These are phyloP conservation scores for Russula compacta DNA, from an alignment of 768 basidiomycete genomes.

Conservation along the genomic window DNA sequence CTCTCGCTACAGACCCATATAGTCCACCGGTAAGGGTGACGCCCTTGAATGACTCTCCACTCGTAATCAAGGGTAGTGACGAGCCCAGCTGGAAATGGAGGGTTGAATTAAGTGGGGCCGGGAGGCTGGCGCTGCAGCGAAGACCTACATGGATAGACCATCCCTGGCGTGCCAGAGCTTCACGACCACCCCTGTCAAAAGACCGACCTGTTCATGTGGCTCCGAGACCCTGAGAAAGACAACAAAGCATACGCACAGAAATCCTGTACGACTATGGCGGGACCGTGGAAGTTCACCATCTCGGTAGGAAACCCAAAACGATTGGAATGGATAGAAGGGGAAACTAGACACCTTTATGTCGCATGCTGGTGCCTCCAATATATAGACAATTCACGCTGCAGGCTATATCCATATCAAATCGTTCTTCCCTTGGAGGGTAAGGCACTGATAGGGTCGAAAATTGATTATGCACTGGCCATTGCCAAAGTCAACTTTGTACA, in stretches of 20 bases:
- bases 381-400: too few relatives aligned
- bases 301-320: background rate
- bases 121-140: background rate
- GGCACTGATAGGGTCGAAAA: too few relatives aligned
- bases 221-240: background rate
- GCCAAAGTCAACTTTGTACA: too few relatives aligned
- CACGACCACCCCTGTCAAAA: background rate
- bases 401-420: too few relatives aligned
- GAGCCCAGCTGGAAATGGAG: background rate
- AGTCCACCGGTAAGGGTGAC: background rate
- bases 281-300: background rate
- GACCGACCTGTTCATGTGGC: background rate
- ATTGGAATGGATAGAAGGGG: background rate
- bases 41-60: background rate
- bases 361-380: too few relatives aligned
- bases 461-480: too few relatives aligned
- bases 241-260: background rate
- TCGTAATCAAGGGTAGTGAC: background rate
- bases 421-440: too few relatives aligned
- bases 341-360: too few relatives aligned
- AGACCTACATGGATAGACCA: conserved; percentile 4
- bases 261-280: background rate
- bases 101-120: background rate
- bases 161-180: conserved; percentile 4
- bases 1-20: background rate